Evolutionary conservation across 108 stramenopile species (phyloP).

Genomic region (Aurantiochytrium sp.): DNA sequence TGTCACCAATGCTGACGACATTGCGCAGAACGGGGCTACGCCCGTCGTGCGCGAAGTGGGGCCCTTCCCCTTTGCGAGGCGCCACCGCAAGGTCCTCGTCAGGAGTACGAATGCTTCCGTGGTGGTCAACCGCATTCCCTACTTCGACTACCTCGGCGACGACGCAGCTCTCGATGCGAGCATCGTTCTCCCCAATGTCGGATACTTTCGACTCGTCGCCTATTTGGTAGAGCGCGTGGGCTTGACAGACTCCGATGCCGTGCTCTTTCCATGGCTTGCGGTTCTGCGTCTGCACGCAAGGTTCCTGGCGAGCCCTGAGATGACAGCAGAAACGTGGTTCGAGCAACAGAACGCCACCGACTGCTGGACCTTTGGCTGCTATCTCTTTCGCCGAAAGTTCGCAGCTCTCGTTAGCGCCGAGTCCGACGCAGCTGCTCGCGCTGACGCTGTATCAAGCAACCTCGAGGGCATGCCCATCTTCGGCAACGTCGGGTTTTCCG

Average conservation of each 20-base stretch:
- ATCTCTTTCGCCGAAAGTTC: background rate
- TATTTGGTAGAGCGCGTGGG: background rate
- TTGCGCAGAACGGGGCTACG: background rate
- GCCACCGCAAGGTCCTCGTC: background rate
- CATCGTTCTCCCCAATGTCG: background rate
- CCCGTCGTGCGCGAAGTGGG: background rate
- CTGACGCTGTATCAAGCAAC: background rate
- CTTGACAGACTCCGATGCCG: background rate
- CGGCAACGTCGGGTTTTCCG: background rate
- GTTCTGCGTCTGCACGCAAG: background rate
- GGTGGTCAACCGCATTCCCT: background rate
- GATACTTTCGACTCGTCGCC: background rate
- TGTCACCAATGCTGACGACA: background rate
- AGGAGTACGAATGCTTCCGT: background rate
- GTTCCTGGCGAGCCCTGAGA: background rate
- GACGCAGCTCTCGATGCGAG: background rate
- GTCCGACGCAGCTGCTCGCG: background rate
- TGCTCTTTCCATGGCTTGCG: background rate
- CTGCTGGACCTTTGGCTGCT: slow-evolving; percentile 14
- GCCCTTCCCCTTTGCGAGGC: background rate
- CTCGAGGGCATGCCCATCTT: background rate
- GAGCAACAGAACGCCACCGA: background rate
- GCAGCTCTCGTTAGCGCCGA: background rate
- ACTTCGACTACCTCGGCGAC: background rate
- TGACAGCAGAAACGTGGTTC: background rate